Conservation (phyloP, 1,284 basidiomycete genomes). For the Blastosporella zonata region DNA sequence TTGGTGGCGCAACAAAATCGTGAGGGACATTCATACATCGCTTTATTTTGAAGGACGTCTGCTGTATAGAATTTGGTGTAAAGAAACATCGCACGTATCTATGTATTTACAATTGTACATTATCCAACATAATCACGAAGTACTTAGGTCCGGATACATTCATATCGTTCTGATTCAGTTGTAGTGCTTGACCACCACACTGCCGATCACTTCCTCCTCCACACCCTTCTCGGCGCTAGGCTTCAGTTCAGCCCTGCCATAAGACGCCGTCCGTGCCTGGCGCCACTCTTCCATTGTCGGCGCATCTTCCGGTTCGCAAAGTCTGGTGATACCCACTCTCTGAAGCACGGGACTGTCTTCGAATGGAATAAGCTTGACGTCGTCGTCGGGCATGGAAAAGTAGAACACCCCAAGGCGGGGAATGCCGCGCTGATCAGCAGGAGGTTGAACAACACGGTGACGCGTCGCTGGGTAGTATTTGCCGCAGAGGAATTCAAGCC, state of each 20-base stretch:
- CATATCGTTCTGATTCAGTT: conserved; percentile 10
- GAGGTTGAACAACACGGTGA: conserved; percentile 30
- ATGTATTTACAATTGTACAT: conserved; percentile 3
- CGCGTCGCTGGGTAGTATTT: conserved; percentile 47
- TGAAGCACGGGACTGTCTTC: conserved; percentile 40
- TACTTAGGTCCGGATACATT: too few species aligned
- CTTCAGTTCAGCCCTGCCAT: conserved; percentile 30
- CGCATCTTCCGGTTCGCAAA: conserved; percentile 29
- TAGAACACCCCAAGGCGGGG: conserved; percentile 51
- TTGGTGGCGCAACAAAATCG: neutral
- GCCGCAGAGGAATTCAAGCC: conserved; percentile 54
- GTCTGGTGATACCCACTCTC: conserved; percentile 28
- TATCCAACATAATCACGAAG: neutral
- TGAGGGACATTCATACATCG: too few species aligned
- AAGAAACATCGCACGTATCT: too few species aligned
- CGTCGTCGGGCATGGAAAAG: conserved; percentile 41
- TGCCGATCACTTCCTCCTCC: conserved; percentile 20
- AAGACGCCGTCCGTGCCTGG: conserved; percentile 30
- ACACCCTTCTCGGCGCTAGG: conserved; percentile 16
- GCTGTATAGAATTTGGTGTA: neutral
- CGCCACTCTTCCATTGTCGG: conserved; percentile 38
- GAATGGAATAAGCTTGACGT: conserved; percentile 35
- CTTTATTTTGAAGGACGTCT: neutral
- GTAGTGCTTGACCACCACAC: conserved; percentile 23
- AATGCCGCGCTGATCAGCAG: conserved; percentile 41